Evolutionary conservation across 768 basidiomycete species (phyloP), one percentile per base, ranked within the genome.

Genomic region (Boletus vermiculosoides): DNA sequence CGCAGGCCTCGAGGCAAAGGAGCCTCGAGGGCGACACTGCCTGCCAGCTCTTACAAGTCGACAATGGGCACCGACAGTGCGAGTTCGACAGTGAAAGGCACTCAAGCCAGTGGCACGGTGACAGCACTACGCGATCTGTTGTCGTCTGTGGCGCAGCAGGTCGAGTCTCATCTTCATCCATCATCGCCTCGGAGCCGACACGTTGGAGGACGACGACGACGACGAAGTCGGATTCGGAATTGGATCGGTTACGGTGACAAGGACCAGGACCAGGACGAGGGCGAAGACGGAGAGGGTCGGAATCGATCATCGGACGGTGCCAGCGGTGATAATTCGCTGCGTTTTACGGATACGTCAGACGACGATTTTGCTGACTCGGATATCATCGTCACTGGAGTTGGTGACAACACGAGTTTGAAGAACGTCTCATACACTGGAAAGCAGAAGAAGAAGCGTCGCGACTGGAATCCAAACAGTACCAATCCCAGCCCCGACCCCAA

Each of bases 91-190:
- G 33, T 12, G 10, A 59, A 60, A 28, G n/a, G 46, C n/a, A 33
- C 30, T 1, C 39, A n/a, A n/a, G 22, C 16, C 18, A 37, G 7
- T n/a, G 45, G 37, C 6, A 45, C 44, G 20, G 33, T 2, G 1
- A 18, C 9, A 11, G n/a, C 4, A 13, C 48, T 67, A 23, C 65
- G 62, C 55, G 65, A 59, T 31, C 50, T 68, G 50, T 52, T 63
- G 55, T 63, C 66, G 45, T 54, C 60, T 58, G 56, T 66, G 55
- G 63, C 63, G 52, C 65, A 68, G 25, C 63, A 65, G 45, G 56
- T 68, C 57, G 65, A 65, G 22, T 66, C 63, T 6, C 65, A 57
- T 44, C 62, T 67, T 45, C 47, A 50, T n/a, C 55, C 54, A 40
- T 40, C 56, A 3, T 9, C 33, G 25, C 28, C 42, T 10, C 18